Base-by-base conservation (phyloP, 1,139 yeast genomes). In the Hyphopichia khmerensis region DNA sequence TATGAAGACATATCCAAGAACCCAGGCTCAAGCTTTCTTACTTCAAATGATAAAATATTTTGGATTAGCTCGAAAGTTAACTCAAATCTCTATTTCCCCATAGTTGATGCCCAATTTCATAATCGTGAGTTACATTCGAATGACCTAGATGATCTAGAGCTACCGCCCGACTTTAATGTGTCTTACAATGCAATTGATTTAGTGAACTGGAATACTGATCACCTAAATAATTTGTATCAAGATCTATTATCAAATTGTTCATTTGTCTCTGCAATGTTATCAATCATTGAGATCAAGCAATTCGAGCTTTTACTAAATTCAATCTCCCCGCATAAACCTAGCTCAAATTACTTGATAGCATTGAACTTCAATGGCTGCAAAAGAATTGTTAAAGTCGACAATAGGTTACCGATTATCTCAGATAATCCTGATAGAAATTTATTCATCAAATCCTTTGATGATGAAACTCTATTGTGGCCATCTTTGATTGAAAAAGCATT, bases 401-500 rank as follows among this genome's bases (percentile, higher is more conserved):
- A 76, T 48, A 50, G 59, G 16, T 64, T 84, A 18, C 77, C 78
- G 0, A 43, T 53, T 11, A 39, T 60, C n/a, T 10, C 53, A 13
- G 46, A 48, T 17, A 49, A 48, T 15, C 39, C 44, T 2, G 19
- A 48, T 10, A 48, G 75, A 30, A 58, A 55, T 38, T 49, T 70
- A 23, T 59, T 65, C 4, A 60, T 75, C 11, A 61, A 60, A 45
- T 82, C 84, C 13, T 56, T 57, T n/a, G 50, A 73, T 1, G 68
- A 72, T 46, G 54, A 60, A 0, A 41, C 55, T 0, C 51, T 81
- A 3, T 55, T 68, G 5, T 84, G 90, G 88, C 93, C 93, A 0
- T 87, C 88, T 0, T 53, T 88, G 18, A 56, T 87, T 2, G 96
- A 90, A 59, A 84, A 87, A 54, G 95, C 95, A 0, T 85, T 80